These are phyloP conservation scores for Hericium erinaceus DNA, from an alignment of 768 basidiomycete species.

Conservation along the genomic window DNA sequence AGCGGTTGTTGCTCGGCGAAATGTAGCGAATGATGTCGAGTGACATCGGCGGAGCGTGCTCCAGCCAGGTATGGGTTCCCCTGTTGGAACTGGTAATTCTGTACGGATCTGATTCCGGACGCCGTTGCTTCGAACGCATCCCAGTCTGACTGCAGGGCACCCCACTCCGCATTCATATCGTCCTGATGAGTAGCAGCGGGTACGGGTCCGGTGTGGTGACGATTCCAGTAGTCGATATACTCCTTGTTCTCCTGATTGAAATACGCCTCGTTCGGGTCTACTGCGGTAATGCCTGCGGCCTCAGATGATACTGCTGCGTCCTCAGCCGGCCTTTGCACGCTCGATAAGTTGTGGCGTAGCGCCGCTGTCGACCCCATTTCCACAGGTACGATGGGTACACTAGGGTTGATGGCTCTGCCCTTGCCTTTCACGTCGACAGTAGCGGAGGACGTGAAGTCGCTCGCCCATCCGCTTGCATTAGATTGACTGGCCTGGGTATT, in stretches of 20 bases:
- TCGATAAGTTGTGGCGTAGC: too few species aligned
- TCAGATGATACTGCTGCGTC: neutral
- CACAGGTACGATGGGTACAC: neutral
- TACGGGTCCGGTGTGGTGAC: constrained; percentile 21
- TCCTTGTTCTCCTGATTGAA: constrained; percentile 63
- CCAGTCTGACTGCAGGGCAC: constrained; percentile 66
- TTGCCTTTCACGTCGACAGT: constrained; percentile 56
- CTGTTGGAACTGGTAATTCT: constrained; percentile 60
- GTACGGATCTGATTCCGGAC: constrained; percentile 47
- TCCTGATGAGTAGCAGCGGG: neutral
- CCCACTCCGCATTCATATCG: constrained; percentile 41
- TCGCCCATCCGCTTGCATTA: constrained; percentile 14
- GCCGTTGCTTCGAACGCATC: constrained; percentile 72
- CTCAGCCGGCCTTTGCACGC: neutral
- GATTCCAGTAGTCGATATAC: constrained; percentile 52
- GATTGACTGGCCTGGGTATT: constrained; percentile 24
- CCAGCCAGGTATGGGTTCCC: constrained; percentile 74
- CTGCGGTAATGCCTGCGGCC: constrained; percentile 3
- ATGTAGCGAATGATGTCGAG: constrained; percentile 32
- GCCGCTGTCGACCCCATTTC: too few species aligned
- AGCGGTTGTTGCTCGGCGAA: constrained; percentile 16
- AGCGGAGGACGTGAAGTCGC: constrained; percentile 11
- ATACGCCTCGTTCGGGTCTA: constrained; percentile 54
- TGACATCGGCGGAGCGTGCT: constrained; percentile 28
- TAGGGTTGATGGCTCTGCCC: constrained; percentile 33